A percentile compares a stretch with the other conserved stretches of the same genome.
Evolutionary conservation across 306 rosid genomes (phyloP).

Genomic region (Benincasa hispida): DNA sequence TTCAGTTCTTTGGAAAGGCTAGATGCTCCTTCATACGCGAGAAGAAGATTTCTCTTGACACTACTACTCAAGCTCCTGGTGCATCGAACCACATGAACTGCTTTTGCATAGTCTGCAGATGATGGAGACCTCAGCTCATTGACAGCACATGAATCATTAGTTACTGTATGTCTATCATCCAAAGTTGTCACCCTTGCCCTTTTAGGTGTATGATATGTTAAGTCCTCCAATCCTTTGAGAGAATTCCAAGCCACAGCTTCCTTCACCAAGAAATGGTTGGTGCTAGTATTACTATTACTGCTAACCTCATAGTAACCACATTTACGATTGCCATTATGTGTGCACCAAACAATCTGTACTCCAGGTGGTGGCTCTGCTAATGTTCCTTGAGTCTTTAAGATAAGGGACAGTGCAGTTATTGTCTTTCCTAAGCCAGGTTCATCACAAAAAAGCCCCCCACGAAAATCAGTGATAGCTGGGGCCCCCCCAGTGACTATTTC

Average conservation of each 20-base stretch:
- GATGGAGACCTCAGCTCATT: slow-evolving; percentile 32
- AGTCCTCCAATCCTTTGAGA: slow-evolving; percentile 24
- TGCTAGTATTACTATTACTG: slow-evolving; percentile 22
- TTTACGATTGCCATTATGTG: slow-evolving; percentile 50
- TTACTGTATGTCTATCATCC: slow-evolving; percentile 20
- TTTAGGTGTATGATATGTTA: slow-evolving; percentile 33
- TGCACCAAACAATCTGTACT: slow-evolving; percentile 55
- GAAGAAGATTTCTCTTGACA: slow-evolving; percentile 39
- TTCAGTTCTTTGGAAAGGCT: slow-evolving; percentile 20
- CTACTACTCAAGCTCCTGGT: slow-evolving; percentile 44
- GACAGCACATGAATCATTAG: slow-evolving; percentile 22
- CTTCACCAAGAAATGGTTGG: slow-evolving; percentile 23
- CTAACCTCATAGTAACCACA: slow-evolving; percentile 84
- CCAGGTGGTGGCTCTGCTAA: slow-evolving; percentile 67
- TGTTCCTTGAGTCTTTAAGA: slow-evolving; percentile 69
- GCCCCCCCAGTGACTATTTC: slow-evolving; percentile 54
- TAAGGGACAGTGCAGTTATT: slow-evolving; percentile 79
- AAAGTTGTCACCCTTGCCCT: slow-evolving; percentile 38
- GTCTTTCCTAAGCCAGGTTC: slow-evolving; percentile 99
- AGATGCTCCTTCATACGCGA: slow-evolving; percentile 33
- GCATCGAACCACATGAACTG: slow-evolving; percentile 24
- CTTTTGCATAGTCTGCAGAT: slow-evolving; percentile 28
- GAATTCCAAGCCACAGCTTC: slow-evolving; percentile 28
- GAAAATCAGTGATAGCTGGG: slow-evolving; percentile 72
- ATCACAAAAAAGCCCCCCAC: slow-evolving; percentile 94